Percentiles rank a stretch among this genome's conserved stretches.
These are phyloP conservation scores for Ceratobasidium sp. DNA, from an alignment of 1,284 basidiomycete species.

Conservation along the genomic window DNA sequence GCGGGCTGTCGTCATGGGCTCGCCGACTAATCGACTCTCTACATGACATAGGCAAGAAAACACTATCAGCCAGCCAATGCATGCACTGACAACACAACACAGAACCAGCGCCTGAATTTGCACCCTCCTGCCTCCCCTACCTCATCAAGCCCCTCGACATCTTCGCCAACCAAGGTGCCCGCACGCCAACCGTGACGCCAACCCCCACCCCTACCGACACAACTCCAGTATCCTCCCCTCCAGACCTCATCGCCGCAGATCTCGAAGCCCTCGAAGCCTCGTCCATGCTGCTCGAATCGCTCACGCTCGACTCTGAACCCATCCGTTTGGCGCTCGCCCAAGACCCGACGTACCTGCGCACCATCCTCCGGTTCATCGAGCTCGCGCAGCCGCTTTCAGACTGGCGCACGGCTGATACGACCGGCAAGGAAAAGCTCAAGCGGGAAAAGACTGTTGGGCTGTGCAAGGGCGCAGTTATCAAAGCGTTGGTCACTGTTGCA, in stretches of 20 bases:
- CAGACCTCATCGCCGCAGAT: conserved; percentile 70
- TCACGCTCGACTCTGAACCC: conserved; percentile 78
- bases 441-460: conserved; percentile 79
- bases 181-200: conserved; percentile 59
- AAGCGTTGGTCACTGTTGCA: conserved; percentile 83
- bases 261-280: conserved; percentile 76
- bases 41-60: conserved; percentile 56
- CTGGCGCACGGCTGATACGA: conserved; percentile 62
- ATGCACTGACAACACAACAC: conserved; percentile 54
- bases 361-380: conserved; percentile 75
- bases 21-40: conserved; percentile 68
- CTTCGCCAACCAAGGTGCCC: conserved; percentile 57
- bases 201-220: conserved; percentile 59
- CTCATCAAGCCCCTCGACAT: conserved; percentile 67
- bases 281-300: conserved; percentile 77
- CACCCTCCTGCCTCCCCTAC: conserved; percentile 69
- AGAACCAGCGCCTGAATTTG: conserved; percentile 59
- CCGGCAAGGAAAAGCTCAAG: conserved; percentile 54
- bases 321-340: conserved; percentile 67
- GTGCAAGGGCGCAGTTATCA: conserved; percentile 86
- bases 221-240: conserved; percentile 54
- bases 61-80: conserved; percentile 27
- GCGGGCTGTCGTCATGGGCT: conserved; percentile 74
- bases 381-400: conserved; percentile 69
- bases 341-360: conserved; percentile 69